Percentiles rank a stretch among this genome's conserved stretches.
phyloP scores from a whole-genome alignment of 371 early-diverging fungal species.

The Basidiobolus meristosporus region DNA sequence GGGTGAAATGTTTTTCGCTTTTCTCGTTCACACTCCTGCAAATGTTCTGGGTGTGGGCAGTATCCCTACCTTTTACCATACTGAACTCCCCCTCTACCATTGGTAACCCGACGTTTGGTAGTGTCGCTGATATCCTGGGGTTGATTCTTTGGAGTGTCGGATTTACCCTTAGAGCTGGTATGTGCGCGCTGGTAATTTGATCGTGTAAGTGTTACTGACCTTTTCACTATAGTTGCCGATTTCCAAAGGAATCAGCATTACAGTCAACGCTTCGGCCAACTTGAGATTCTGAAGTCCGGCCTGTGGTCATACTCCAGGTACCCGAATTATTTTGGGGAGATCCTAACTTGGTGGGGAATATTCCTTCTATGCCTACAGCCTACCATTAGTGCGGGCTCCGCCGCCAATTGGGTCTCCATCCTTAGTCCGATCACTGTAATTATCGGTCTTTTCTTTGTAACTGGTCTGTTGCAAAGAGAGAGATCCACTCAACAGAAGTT shows the following conservation, averaged over 20 bases:
- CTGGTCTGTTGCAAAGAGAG: too few species aligned
- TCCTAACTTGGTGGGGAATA: slow-evolving; percentile 12
- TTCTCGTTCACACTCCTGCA: slow-evolving; percentile 2
- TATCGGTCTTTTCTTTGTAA: too few species aligned
- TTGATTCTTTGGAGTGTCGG: slow-evolving; percentile 1
- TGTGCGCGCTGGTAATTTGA: too few species aligned
- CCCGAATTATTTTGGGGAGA: slow-evolving; percentile 7
- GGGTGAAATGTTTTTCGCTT: neutral
- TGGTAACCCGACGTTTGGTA: slow-evolving; percentile 1
- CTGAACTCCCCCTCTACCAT: slow-evolving; percentile 4
- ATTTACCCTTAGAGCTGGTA: slow-evolving; percentile 1
- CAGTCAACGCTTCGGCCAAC: too few species aligned
- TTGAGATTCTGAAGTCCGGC: neutral
- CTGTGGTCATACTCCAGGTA: slow-evolving; percentile 5
- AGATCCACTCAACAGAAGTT: too few species aligned
- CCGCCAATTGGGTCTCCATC: too few species aligned
- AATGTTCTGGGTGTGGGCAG: slow-evolving; percentile 4
- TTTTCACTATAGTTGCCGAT: too few species aligned
- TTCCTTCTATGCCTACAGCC: too few species aligned
- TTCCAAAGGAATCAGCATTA: too few species aligned
- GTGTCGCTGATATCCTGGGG: slow-evolving; percentile 3
- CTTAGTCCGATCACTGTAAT: too few species aligned
- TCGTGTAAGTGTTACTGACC: too few species aligned
- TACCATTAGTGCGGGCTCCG: too few species aligned
- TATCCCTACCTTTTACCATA: slow-evolving; percentile 3